Evolutionary conservation across 108 stramenopile genomes (phyloP), one percentile per base, ranked within the genome.

Genomic region (Nitzschia inconspicua): DNA sequence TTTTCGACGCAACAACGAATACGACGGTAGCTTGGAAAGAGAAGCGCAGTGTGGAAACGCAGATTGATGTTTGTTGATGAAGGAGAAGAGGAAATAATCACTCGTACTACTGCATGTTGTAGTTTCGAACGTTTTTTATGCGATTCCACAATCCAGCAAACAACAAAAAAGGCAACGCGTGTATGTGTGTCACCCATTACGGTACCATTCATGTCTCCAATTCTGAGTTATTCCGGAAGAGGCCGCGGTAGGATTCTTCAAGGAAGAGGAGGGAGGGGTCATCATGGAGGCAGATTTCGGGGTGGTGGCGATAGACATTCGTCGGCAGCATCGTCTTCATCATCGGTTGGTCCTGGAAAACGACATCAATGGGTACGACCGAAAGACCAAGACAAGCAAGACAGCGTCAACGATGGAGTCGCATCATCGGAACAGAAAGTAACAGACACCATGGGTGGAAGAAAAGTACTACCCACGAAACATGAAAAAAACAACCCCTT

Each of bases 211-310:
- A 51, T 51, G 50, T 19, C 46, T 47, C 50, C 63, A 18, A 16
- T 52, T 18, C 23, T 51, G 26, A 42, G 49, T 19, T 64, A 64
- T 42, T 64, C 63, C 9, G 63, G 63, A 28, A 23, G 63, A 2
- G 50, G 50, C 19, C n/a, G 26, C 5, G 54, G 54, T 22, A 13
- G 54, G 8, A 35, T 32, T 4, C 32, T 32, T 36, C 35, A 35
- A 26, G 19, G 50, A 36, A 43, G 60, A 8, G 4, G 43, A 8
- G 9, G 49, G 30, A 24, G 48, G 3, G 36, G 47, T 29, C 18
- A 36, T 30, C 43, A 20, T 13, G 47, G 63, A 22, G 19, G 60
- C 16, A 10, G 60, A 47, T 9, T 32, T 19, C 24, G 40, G 4
- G 11, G 42, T 8, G 42, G 41, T 24, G 48, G 63, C 49, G 39